These are phyloP conservation scores for Suillus americanus DNA, from an alignment of 768 basidiomycete genomes.

Conservation along the genomic window DNA sequence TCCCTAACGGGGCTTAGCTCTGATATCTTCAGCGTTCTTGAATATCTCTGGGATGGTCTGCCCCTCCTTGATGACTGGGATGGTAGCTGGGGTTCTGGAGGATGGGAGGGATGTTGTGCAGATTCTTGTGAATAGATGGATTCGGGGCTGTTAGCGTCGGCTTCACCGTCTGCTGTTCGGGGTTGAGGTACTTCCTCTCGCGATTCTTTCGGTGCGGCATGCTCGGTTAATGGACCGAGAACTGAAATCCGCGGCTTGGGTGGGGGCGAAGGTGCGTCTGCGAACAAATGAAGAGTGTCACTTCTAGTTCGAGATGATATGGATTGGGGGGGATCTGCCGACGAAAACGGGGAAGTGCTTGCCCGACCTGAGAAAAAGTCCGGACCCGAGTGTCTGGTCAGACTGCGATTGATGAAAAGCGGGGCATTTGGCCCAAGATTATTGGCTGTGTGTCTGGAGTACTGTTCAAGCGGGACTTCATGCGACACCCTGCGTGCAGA, in stretches of 20 bases:
- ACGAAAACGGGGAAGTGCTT: not conserved
- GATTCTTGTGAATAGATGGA: constrained; percentile 29
- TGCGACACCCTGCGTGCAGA: not conserved
- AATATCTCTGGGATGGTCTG: constrained; percentile 11
- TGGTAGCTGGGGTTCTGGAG: constrained; percentile 3
- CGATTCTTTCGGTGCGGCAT: not conserved
- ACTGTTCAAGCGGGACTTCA: not conserved
- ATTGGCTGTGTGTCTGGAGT: not conserved
- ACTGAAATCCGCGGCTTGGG: not conserved
- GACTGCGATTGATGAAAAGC: not conserved
- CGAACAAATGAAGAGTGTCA: no score
- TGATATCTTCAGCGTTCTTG: not conserved
- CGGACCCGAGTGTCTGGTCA: not conserved
- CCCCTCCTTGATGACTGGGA: constrained; percentile 7
- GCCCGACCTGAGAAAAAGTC: not conserved
- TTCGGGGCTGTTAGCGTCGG: not conserved
- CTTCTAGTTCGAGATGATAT: not conserved
- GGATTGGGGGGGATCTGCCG: not conserved
- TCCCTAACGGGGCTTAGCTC: constrained; percentile 23
- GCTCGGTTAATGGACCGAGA: not conserved
- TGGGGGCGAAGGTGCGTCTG: not conserved
- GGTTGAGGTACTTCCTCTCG: not conserved
- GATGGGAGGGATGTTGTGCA: constrained; percentile 10
- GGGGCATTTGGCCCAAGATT: not conserved
- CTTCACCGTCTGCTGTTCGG: not conserved